Percentiles rank a stretch among this genome's conserved stretches.
These are phyloP conservation scores for Calocera cornea DNA, from an alignment of 768 basidiomycete genomes.

Conservation along the genomic window DNA sequence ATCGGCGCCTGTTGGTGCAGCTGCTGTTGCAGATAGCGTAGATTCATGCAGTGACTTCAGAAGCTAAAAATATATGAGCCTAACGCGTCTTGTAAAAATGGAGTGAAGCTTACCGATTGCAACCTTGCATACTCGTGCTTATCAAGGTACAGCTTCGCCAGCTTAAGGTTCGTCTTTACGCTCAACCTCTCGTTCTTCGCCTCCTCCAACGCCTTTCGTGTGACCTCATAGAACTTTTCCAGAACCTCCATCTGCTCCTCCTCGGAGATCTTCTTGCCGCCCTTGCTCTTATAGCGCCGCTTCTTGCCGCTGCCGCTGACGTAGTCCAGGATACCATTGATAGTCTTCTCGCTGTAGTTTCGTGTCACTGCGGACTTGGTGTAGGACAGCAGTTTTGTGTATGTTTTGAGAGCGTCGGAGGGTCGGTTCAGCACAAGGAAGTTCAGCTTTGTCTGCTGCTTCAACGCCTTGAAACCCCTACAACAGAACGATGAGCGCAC, in stretches of 20 bases:
- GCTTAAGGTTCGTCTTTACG: slow-evolving; percentile 89
- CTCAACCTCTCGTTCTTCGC: slow-evolving; percentile 96
- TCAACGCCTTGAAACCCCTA: slow-evolving; percentile 98
- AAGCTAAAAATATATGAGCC: not conserved
- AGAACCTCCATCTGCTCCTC: slow-evolving; percentile 60
- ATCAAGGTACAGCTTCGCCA: slow-evolving; percentile 95
- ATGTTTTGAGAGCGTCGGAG: slow-evolving; percentile 71
- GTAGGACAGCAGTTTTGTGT: slow-evolving; percentile 75
- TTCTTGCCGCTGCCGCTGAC: slow-evolving; percentile 70
- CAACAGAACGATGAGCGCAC: not conserved
- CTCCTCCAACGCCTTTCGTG: slow-evolving; percentile 77
- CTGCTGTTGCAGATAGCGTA: slow-evolving; percentile 57
- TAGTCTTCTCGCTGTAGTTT: slow-evolving; percentile 95
- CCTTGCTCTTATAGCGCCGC: slow-evolving; percentile 3
- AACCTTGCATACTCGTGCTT: slow-evolving; percentile 79
- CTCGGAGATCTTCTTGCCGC: slow-evolving; percentile 37
- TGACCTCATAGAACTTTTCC: slow-evolving; percentile 91
- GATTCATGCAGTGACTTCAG: slow-evolving; percentile 16
- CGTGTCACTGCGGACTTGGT: slow-evolving; percentile 92
- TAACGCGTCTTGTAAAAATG: not conserved
- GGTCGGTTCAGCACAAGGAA: slow-evolving; percentile 70
- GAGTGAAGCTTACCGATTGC: slow-evolving; percentile 43
- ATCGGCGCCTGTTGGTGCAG: slow-evolving; percentile 46
- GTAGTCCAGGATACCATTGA: slow-evolving; percentile 96
- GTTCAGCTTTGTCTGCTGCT: slow-evolving; percentile 90